Conservation (phyloP, 345 rosid species). For the Eucalyptus grandis region DNA sequence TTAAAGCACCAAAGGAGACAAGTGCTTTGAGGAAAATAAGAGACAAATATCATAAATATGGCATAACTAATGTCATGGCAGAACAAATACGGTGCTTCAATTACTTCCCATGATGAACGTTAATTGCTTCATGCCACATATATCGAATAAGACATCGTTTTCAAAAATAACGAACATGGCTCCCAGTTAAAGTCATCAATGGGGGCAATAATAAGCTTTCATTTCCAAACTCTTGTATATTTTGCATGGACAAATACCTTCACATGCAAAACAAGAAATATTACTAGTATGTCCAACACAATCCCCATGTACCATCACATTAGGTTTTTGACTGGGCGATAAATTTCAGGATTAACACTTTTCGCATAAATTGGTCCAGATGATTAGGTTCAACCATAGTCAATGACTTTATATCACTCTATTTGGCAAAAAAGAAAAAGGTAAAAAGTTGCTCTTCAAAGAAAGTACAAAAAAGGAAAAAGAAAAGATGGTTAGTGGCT, state of each 20-base stretch:
- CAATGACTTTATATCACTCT: neutral
- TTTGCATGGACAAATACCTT: neutral
- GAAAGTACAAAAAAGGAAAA: neutral
- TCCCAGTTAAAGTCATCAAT: neutral
- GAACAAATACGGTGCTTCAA: too few species aligned
- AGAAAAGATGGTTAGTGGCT: too few species aligned
- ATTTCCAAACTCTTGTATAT: too few species aligned
- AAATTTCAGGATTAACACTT: neutral
- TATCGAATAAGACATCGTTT: neutral
- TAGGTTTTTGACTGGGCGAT: fast-evolving
- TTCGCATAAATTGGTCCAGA: too few species aligned
- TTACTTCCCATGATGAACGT: too few species aligned
- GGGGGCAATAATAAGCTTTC: neutral
- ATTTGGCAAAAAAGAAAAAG: neutral
- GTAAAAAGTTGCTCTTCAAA: neutral
- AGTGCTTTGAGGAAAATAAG: too few species aligned
- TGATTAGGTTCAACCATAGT: too few species aligned
- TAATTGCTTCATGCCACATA: fast-evolving
- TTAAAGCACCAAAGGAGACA: too few species aligned
- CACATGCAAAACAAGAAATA: neutral
- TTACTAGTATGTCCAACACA: neutral
- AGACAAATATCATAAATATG: too few species aligned
- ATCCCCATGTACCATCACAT: neutral
- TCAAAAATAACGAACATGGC: neutral
- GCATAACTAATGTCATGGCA: too few species aligned